These are phyloP conservation scores for Chlamydomonas applanata DNA, from an alignment of 139 green algal genomes.

Conservation along the genomic window DNA sequence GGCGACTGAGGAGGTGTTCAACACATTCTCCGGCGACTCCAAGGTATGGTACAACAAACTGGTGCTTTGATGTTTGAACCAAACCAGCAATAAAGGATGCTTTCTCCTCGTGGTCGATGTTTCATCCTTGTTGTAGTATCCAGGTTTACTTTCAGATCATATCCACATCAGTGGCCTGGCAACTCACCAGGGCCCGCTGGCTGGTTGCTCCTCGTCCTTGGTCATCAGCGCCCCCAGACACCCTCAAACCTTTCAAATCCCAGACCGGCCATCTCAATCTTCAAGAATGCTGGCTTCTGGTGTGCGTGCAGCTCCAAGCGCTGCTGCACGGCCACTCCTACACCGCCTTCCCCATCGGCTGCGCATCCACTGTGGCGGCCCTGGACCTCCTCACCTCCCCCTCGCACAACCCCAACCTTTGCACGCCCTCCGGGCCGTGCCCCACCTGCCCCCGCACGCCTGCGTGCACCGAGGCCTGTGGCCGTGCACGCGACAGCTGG, in stretches of 20 bases:
- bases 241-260: too few relatives aligned
- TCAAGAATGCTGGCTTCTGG: background rate
- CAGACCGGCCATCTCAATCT: background rate
- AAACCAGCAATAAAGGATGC: too few relatives aligned
- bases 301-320: conserved; percentile 61
- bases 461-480: background rate
- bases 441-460: background rate
- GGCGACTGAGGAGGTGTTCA: conserved; percentile 74
- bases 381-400: conserved; percentile 64
- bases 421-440: conserved; percentile 29
- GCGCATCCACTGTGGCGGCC: conserved; percentile 68
- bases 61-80: background rate
- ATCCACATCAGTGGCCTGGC: too few relatives aligned
- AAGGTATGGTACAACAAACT: conserved; percentile 50
- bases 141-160: too few relatives aligned
- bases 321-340: conserved; percentile 99
- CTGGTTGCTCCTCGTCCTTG: background rate
- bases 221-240: too few relatives aligned
- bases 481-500: conserved; percentile 61
- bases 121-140: too few relatives aligned
- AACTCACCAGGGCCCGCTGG: too few relatives aligned
- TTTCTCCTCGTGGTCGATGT: too few relatives aligned
- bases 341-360: conserved; percentile 89
- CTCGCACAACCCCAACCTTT: conserved; percentile 75
- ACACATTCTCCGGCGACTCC: conserved; percentile 71